Percentiles rank a stretch among this genome's conserved stretches.
These are phyloP conservation scores for Priceomyces castillae DNA, from an alignment of 805 yeast genomes.

Conservation along the genomic window DNA sequence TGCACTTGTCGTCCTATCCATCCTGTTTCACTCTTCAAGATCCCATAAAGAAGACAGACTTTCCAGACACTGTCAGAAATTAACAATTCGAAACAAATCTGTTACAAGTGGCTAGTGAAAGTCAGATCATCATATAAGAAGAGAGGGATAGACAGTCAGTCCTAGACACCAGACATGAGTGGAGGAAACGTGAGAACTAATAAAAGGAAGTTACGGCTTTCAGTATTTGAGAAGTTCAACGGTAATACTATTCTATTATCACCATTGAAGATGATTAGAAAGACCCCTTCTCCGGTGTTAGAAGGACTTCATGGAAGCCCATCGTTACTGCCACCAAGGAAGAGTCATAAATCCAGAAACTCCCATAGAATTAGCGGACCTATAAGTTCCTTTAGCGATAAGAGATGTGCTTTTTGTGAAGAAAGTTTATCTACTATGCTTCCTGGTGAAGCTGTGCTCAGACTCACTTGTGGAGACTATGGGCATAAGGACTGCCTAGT, in stretches of 20 bases:
- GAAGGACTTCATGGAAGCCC: neutral
- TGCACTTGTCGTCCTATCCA: neutral
- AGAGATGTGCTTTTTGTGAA: conserved; percentile 19
- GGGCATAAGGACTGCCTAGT: conserved; percentile 26
- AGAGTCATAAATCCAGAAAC: neutral
- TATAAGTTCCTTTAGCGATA: neutral
- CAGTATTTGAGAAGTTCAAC: neutral
- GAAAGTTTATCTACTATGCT: conserved; percentile 13
- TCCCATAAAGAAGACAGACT: too few relatives aligned
- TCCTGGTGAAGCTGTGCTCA: conserved; percentile 16
- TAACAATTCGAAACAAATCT: too few relatives aligned
- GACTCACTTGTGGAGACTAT: conserved; percentile 22
- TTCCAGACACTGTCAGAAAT: too few relatives aligned
- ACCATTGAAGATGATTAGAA: conserved; percentile 1
- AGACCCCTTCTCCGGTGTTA: neutral
- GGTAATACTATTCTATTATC: neutral
- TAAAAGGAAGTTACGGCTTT: neutral
- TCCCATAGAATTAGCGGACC: neutral
- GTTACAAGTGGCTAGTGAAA: too few relatives aligned
- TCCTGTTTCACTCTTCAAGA: too few relatives aligned
- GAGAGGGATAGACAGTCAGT: too few relatives aligned
- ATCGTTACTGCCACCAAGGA: neutral
- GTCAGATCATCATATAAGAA: too few relatives aligned
- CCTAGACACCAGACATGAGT: too few relatives aligned
- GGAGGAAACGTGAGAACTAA: too few relatives aligned